Evolutionary conservation across 495 filamentous ascomycete species (phyloP), one percentile per base, ranked within the genome.

Genomic region (Patellaria atrata): DNA sequence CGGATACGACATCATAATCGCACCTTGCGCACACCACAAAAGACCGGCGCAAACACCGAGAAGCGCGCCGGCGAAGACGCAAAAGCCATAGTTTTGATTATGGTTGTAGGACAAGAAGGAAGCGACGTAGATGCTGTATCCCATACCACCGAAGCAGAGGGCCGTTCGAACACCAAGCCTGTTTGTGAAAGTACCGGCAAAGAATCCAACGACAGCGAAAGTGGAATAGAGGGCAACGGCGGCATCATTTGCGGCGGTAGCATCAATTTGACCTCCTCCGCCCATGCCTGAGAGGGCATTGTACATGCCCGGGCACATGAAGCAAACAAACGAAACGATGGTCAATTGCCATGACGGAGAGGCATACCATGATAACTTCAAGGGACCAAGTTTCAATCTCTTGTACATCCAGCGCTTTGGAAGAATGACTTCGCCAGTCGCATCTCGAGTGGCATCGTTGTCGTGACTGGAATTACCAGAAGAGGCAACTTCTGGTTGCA

Each of bases 1-100:
- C 0, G 86, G 86, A 55, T 94, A 94, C 37, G 78, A 75, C 77
- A 93, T 86, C 86, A 94, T 93, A 51, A 94, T 80, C 15, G 83
- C 80, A 38, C 86, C 86, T 58, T 94, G 86, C 0, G 83, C 86
- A 38, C 76, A 82, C 86, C 85, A 94, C 20, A 94, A 64, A 23
- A 93, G 56, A 50, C 81, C 85, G 18, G 81, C 85, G 58, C 83
- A 93, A 30, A 82, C 58, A 62, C 72, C 72, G 17, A 77, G 59
- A 14, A 77, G 40, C 9, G 63, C 62, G 27, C 72, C 72, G 8
- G 72, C 56, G 45, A 75, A 74, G 40, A 73, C 61, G 29, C 65
- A 49, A 50, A 68, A 75, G 22, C 67, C 69, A 16, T 43, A 39
- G 37, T 58, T 89, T 14, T 67, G 37, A 33, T 70, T 82, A 56